Evolutionary conservation across 2,329 filamentous ascomycete species (phyloP).

Genomic region (Hortaea sp.): DNA sequence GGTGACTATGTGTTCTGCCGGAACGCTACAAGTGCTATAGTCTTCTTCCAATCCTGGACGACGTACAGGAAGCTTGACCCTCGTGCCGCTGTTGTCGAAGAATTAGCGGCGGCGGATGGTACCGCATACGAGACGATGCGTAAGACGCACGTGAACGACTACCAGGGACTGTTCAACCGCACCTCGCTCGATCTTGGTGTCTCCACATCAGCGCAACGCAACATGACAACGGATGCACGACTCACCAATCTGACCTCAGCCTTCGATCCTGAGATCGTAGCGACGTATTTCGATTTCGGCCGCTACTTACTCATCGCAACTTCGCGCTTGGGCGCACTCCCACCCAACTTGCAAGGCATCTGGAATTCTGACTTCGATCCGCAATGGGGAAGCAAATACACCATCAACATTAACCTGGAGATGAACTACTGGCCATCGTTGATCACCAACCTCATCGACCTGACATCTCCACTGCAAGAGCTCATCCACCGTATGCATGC

Average conservation of each 20-base stretch:
- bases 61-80: constrained; percentile 1
- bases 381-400: constrained; percentile 47
- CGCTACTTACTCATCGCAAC: constrained; percentile 47
- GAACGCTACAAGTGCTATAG: constrained; percentile 1
- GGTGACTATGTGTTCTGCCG: constrained; percentile 1
- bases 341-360: constrained; percentile 47
- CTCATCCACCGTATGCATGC: constrained; percentile 47
- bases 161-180: constrained; percentile 1
- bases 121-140: constrained; percentile 1
- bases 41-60: constrained; percentile 3
- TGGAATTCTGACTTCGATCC: constrained; percentile 40
- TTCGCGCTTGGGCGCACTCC: constrained; percentile 39
- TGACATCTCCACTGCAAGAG: constrained; percentile 38
- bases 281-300: constrained; percentile 43
- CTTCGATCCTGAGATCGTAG: constrained; percentile 34
- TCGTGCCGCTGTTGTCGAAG: constrained; percentile 1
- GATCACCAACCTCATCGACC: constrained; percentile 33
- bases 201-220: constrained; percentile 2
- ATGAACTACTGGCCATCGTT: constrained; percentile 53
- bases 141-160: constrained; percentile 2
- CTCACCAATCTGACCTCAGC: not conserved
- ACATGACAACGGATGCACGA: constrained; percentile 28
- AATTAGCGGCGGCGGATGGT: not conserved
- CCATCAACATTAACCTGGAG: constrained; percentile 50
- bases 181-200: constrained; percentile 1